A percentile compares a stretch with the other conserved stretches of the same genome.
Evolutionary conservation across 2,329 filamentous ascomycete genomes (phyloP).

Genomic region (Verticillium albo-atrum): DNA sequence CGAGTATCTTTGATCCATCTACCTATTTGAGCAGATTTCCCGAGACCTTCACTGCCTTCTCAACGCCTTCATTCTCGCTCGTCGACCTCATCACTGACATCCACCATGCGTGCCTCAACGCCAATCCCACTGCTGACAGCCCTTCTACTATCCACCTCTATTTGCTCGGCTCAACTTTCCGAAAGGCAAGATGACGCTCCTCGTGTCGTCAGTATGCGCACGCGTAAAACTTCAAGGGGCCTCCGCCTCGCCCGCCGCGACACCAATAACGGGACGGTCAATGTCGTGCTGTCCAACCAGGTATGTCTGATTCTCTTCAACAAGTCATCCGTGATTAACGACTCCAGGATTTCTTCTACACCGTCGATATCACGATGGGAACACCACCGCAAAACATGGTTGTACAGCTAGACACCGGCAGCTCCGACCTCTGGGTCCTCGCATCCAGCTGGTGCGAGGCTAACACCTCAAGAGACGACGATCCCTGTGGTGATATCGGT

Average conservation of each 20-base stretch:
- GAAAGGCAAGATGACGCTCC: background rate
- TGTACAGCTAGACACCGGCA: slow-evolving; percentile 65
- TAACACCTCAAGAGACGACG: background rate
- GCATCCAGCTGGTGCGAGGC: slow-evolving; percentile 1
- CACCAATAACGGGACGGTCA: background rate
- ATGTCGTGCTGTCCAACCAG: background rate
- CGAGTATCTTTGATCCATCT: too few relatives aligned
- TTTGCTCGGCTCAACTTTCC: background rate
- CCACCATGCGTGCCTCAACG: background rate
- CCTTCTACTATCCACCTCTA: background rate
- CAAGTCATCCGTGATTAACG: background rate
- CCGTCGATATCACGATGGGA: slow-evolving; percentile 57
- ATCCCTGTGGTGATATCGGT: slow-evolving; percentile 10
- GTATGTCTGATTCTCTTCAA: background rate
- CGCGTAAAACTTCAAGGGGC: background rate
- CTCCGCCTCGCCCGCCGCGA: background rate
- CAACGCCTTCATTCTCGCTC: background rate
- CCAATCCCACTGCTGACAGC: background rate
- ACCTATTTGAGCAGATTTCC: too few relatives aligned
- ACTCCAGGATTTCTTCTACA: slow-evolving; percentile 35
- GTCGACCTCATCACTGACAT: background rate
- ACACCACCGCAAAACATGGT: slow-evolving; percentile 55
- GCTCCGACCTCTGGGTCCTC: slow-evolving; percentile 63
- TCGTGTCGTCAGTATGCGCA: background rate
- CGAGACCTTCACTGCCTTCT: too few relatives aligned